Evolutionary conservation across 345 rosid genomes (phyloP).

Genomic region (Sonneratia alba): DNA sequence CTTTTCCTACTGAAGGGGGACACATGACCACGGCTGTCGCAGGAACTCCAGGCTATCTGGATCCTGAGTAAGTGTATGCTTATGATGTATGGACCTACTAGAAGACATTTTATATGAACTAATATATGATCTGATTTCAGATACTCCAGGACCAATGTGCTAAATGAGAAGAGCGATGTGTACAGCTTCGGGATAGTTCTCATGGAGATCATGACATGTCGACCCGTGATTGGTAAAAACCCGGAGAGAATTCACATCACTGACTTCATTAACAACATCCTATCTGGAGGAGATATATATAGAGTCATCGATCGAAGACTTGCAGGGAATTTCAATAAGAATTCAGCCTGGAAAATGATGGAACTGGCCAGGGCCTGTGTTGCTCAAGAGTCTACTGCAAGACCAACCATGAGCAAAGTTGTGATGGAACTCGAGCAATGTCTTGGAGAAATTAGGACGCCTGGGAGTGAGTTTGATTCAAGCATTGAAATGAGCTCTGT

Average conservation of each 20-base stretch:
- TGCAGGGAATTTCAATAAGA: slow-evolving; percentile 15
- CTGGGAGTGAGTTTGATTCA: background rate
- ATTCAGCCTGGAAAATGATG: slow-evolving; percentile 23
- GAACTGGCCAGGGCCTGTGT: slow-evolving; percentile 30
- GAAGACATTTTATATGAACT: background rate
- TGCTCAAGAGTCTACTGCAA: slow-evolving; percentile 8
- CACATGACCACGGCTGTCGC: background rate
- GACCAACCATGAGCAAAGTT: slow-evolving; percentile 29
- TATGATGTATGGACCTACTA: background rate
- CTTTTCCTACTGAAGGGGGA: slow-evolving; percentile 26
- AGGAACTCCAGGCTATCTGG: slow-evolving; percentile 6
- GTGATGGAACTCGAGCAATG: slow-evolving; percentile 20
- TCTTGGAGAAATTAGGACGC: slow-evolving; percentile 9
- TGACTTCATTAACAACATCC: slow-evolving; percentile 3
- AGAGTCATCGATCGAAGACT: slow-evolving; percentile 10
- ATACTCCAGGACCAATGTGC: background rate
- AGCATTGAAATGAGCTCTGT: slow-evolving; percentile 3
- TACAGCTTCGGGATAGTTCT: slow-evolving; percentile 53
- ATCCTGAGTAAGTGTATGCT: background rate
- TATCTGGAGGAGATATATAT: slow-evolving; percentile 21
- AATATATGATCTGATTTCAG: background rate
- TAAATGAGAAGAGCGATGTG: slow-evolving; percentile 47
- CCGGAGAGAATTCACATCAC: slow-evolving; percentile 14
- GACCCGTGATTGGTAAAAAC: slow-evolving; percentile 19
- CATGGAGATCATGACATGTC: slow-evolving; percentile 40